Conservation (phyloP, 352 stramenopile genomes). For the Phytophthora hybrid region DNA sequence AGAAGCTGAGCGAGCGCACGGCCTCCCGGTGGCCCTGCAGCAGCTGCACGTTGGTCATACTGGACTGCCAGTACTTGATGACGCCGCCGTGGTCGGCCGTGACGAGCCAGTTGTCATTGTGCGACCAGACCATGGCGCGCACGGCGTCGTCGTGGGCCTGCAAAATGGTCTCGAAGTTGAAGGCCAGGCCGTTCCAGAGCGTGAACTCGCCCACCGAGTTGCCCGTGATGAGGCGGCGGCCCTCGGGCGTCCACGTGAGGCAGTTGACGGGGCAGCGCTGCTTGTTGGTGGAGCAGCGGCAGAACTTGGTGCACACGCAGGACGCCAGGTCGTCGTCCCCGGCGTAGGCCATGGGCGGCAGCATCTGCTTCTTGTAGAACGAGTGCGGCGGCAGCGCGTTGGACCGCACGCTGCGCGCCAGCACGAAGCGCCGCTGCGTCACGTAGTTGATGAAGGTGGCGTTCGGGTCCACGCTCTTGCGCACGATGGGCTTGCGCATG, state of each 20-base stretch:
- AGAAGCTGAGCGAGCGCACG: constrained; percentile 96
- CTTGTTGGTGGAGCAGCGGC: constrained; percentile 91
- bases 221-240: constrained; percentile 94
- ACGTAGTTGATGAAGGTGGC: constrained; percentile 88
- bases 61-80: constrained; percentile 94
- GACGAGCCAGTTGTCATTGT: constrained; percentile 92
- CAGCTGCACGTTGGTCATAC: constrained; percentile 90
- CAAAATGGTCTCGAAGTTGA: constrained; percentile 98
- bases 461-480: constrained; percentile 89
- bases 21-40: constrained; percentile 89
- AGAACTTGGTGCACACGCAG: constrained; percentile 90
- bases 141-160: constrained; percentile 91
- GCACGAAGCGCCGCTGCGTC: constrained; percentile 76
- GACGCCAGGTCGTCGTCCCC: constrained; percentile 75
- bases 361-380: constrained; percentile 88
- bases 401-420: constrained; percentile 54
- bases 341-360: constrained; percentile 72
- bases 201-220: constrained; percentile 98
- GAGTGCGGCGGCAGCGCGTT: constrained; percentile 78
- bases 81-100: constrained; percentile 91
- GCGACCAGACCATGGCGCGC: constrained; percentile 91
- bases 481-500: constrained; percentile 89
- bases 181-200: constrained; percentile 97
- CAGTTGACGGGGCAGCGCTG: constrained; percentile 93
- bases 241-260: constrained; percentile 96